Evolutionary conservation across 192 early-diverging fungal genomes (phyloP), one percentile per base, ranked within the genome.

Genomic region (Nowakowskiella sp.): DNA sequence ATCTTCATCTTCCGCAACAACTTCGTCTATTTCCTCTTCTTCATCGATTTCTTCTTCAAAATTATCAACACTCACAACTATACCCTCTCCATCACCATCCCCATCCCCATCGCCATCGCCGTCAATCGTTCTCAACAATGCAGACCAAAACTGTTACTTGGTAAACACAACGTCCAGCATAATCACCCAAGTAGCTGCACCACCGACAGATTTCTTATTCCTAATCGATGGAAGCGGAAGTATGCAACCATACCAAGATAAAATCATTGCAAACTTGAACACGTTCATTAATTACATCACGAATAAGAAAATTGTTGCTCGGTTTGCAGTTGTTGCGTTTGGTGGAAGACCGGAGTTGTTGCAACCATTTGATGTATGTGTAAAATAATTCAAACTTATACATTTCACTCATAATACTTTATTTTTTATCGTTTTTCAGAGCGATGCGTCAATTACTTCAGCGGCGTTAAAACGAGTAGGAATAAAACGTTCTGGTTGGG

Each of bases 171-270:
- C n/a, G n/a, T n/a, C n/a, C n/a, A n/a, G n/a, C n/a, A n/a, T n/a
- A n/a, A n/a, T n/a, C n/a, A n/a, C n/a, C n/a, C n/a, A n/a, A n/a
- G n/a, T n/a, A n/a, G n/a, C n/a, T n/a, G 33, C 33, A 51, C 7
- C 9, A 29, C 57, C 51, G n/a, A 51, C 63, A 21, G 67, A 70
- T 44, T 65, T 70, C 34, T 47, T 70, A 16, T 66, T 70, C 27
- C 33, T 67, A 19, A 55, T 70, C 39, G 67, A 70, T 31, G 64
- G 43, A 6, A 46, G 34, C 33, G 47, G 27, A 9, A 55, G 51
- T 31, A 70, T 70, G 67, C 62, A 60, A 46, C 53, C 67, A 7
- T 70, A 70, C 58, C 36, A 39, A 19, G 13, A 39, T 13, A 39
- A 19, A 19, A 13, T 39, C 13, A 70, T 68, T 44, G 33, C 10